These are phyloP conservation scores for Dioscorea cayenensis DNA, from an alignment of 116 monocot genomes.

Conservation along the genomic window DNA sequence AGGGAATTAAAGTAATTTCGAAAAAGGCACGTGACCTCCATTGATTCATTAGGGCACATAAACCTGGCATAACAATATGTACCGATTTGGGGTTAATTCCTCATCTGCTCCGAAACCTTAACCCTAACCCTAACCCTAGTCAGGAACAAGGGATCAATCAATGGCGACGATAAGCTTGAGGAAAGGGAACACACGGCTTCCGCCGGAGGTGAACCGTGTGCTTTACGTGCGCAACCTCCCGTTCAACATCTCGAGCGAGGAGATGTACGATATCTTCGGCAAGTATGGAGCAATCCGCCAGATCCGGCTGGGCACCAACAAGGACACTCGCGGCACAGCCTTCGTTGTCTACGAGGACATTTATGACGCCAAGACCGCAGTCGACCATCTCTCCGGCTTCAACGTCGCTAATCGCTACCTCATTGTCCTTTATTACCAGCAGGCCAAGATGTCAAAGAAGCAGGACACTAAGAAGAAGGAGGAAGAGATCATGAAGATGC, in stretches of 20 bases:
- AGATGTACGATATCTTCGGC: conserved; percentile 99
- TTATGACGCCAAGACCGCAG: conserved; percentile 99
- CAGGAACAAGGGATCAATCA: too few species aligned
- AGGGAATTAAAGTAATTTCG: too few species aligned
- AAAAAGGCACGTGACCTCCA: too few species aligned
- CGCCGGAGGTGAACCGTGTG: conserved; percentile 92
- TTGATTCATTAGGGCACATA: too few species aligned
- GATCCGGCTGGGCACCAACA: conserved; percentile 87
- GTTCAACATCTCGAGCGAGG: conserved; percentile 99
- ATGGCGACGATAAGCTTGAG: too few species aligned
- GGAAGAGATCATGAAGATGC: conserved; percentile 74
- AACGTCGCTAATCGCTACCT: conserved; percentile 98
- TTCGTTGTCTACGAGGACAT: conserved; percentile 99
- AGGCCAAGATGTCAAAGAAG: conserved; percentile 95
- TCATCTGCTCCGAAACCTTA: too few species aligned
- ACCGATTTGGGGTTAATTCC: too few species aligned
- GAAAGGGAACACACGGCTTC: too few species aligned
- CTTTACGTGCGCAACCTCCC: conserved; percentile 95
- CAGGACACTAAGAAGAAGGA: conserved; percentile 93
- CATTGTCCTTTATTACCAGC: conserved; percentile 98
- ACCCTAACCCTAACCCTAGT: too few species aligned
- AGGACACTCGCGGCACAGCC: conserved; percentile 93
- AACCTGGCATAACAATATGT: too few species aligned
- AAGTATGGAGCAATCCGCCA: conserved; percentile 99
- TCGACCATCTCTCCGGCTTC: conserved; percentile 96